These are phyloP conservation scores for Pseudotsuga menziesii DNA, from an alignment of 75 land plant genomes.

Conservation along the genomic window DNA sequence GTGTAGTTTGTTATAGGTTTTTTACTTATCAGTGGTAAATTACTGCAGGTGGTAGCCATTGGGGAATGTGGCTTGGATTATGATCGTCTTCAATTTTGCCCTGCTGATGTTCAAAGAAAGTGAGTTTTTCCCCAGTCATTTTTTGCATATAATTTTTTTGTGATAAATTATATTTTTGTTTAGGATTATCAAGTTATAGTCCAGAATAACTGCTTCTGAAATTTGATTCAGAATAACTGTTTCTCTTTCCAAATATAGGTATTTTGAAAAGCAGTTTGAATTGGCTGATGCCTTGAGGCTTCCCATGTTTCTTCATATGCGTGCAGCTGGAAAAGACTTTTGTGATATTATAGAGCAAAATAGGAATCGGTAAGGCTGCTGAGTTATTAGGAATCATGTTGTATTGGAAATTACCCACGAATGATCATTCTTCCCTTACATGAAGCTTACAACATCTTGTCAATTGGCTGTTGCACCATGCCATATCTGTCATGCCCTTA, in stretches of 20 bases:
- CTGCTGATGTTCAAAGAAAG: constrained; percentile 80
- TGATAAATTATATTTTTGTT: neutral
- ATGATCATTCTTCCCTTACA: constrained; percentile 1
- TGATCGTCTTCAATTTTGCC: constrained; percentile 97
- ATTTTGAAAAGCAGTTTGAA: constrained; percentile 95
- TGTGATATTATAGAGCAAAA: constrained; percentile 71
- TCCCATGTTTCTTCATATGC: constrained; percentile 99
- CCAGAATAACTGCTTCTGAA: neutral
- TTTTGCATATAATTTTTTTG: neutral
- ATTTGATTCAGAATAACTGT: neutral
- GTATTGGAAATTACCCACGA: neutral
- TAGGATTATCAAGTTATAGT: neutral
- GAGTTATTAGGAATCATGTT: neutral
- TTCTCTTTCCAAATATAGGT: constrained; percentile 39
- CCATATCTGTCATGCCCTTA: constrained; percentile 2
- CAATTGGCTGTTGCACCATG: neutral
- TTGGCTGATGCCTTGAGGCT: constrained; percentile 71
- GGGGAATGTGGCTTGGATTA: constrained; percentile 99
- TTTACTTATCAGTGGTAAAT: neutral
- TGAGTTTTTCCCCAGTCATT: constrained; percentile 22
- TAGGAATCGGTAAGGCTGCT: constrained; percentile 55
- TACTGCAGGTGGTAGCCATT: constrained; percentile 89
- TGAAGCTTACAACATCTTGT: neutral
- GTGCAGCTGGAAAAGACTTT: constrained; percentile 92
- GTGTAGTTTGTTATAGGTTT: neutral